phyloP scores from a whole-genome alignment of 495 filamentous ascomycete species.

The Penicillium pulvis region DNA sequence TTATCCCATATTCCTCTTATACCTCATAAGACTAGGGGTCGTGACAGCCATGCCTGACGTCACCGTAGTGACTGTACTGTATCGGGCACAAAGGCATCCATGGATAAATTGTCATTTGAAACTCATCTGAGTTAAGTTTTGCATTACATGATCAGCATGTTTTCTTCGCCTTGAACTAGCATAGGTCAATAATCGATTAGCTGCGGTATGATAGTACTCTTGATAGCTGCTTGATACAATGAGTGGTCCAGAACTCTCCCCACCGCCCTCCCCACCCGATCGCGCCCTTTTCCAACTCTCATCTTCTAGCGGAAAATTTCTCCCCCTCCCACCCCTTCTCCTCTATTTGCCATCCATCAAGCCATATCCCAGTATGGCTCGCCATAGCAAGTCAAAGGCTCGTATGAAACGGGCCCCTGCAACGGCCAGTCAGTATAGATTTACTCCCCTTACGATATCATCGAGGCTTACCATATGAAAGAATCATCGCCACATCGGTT shows the following conservation, averaged over 20 bases:
- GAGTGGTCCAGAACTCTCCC: neutral
- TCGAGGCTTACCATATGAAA: conserved; percentile 9
- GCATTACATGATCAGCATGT: too few relatives aligned
- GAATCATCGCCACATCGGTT: conserved; percentile 37
- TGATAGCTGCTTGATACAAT: neutral
- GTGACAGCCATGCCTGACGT: too few relatives aligned
- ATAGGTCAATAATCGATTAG: too few relatives aligned
- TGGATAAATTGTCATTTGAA: too few relatives aligned
- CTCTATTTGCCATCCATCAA: conserved; percentile 1
- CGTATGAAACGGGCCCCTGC: conserved; percentile 20
- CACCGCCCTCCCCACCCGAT: conserved; percentile 14
- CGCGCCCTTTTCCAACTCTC: conserved; percentile 3
- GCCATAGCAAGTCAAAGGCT: conserved; percentile 33
- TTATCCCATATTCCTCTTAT: too few relatives aligned
- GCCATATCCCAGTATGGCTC: conserved; percentile 23
- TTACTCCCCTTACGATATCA: neutral
- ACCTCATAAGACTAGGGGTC: too few relatives aligned
- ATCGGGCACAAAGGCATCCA: too few relatives aligned
- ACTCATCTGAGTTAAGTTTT: too few relatives aligned
- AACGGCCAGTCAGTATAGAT: conserved; percentile 14
- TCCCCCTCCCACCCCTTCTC: conserved; percentile 1
- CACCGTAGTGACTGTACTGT: too few relatives aligned
- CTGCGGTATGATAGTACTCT: too few relatives aligned
- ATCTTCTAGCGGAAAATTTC: neutral
- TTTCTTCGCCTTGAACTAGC: too few relatives aligned